These are phyloP conservation scores for Macrocybe gigantea DNA, from an alignment of 768 basidiomycete genomes.

Conservation along the genomic window DNA sequence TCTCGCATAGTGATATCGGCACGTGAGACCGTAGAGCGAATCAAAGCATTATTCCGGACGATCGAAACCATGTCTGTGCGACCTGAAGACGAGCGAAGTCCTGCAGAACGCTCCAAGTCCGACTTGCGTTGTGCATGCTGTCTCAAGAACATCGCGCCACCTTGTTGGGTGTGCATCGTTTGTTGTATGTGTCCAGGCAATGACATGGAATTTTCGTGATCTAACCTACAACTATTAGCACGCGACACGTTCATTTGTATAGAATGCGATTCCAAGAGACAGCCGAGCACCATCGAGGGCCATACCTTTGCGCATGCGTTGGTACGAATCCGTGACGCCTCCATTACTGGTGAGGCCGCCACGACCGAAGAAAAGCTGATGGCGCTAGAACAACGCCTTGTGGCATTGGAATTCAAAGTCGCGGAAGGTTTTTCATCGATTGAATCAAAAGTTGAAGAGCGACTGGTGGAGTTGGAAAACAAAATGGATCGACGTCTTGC, in stretches of 20 bases:
- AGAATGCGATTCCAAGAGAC: constrained; percentile 21
- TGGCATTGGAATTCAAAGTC: constrained; percentile 22
- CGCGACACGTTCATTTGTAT: constrained; percentile 26
- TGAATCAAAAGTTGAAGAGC: constrained; percentile 17
- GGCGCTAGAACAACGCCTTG: constrained; percentile 23
- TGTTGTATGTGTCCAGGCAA: constrained; percentile 6
- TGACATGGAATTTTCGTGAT: not conserved
- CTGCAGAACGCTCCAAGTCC: not conserved
- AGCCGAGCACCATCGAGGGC: constrained; percentile 5
- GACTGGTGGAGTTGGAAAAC: constrained; percentile 9
- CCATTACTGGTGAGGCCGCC: constrained; percentile 11
- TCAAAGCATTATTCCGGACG: constrained; percentile 20
- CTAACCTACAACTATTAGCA: constrained; percentile 10
- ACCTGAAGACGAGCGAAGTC: not conserved
- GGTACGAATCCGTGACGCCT: constrained; percentile 19
- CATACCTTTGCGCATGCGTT: constrained; percentile 18
- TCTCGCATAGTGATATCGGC: constrained; percentile 20
- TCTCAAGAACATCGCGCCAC: constrained; percentile 9
- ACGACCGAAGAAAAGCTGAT: constrained; percentile 20
- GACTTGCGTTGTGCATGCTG: constrained; percentile 10
- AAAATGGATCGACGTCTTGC: constrained; percentile 14
- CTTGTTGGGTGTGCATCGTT: constrained; percentile 16
- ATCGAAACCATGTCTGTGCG: constrained; percentile 11
- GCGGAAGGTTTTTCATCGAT: constrained; percentile 19
- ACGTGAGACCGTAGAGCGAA: constrained; percentile 13